Evolutionary conservation across 768 basidiomycete species (phyloP).

Genomic region (Panaeolus papilionaceus): DNA sequence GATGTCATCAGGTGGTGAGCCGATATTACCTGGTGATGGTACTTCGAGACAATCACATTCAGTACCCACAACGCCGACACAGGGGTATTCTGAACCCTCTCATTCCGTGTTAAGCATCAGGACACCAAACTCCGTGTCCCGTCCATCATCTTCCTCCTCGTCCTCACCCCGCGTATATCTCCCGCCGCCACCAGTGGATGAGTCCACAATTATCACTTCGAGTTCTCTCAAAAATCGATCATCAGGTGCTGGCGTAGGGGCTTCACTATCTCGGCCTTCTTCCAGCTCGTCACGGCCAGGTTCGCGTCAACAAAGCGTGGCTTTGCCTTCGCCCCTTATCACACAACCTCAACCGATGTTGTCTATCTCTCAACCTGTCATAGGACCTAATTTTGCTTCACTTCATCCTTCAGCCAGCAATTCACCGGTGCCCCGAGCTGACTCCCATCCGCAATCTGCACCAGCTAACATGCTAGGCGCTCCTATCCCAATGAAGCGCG

Average conservation of each 20-base stretch:
- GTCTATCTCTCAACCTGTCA: neutral
- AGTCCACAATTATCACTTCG: constrained; percentile 1
- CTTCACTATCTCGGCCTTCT: neutral
- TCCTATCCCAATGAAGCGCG: constrained; percentile 19
- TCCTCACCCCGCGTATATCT: constrained; percentile 4
- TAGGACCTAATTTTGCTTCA: neutral
- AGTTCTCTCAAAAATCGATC: neutral
- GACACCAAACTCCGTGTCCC: neutral
- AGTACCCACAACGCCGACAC: neutral
- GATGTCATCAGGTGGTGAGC: neutral
- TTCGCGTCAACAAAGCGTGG: neutral
- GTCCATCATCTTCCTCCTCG: neutral
- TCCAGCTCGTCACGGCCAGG: neutral
- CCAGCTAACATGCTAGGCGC: neutral
- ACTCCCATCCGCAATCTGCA: neutral
- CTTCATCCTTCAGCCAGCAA: neutral
- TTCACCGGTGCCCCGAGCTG: neutral
- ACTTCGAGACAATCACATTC: neutral
- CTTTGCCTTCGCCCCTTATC: constrained; percentile 13
- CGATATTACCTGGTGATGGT: neutral
- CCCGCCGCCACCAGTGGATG: constrained; percentile 4
- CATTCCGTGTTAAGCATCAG: neutral
- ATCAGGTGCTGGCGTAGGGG: neutral
- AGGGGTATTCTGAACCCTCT: neutral
- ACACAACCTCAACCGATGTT: neutral